Evolutionary conservation across 495 filamentous ascomycete species (phyloP), one percentile per base, ranked within the genome.

Genomic region (Penicillium ucsense): DNA sequence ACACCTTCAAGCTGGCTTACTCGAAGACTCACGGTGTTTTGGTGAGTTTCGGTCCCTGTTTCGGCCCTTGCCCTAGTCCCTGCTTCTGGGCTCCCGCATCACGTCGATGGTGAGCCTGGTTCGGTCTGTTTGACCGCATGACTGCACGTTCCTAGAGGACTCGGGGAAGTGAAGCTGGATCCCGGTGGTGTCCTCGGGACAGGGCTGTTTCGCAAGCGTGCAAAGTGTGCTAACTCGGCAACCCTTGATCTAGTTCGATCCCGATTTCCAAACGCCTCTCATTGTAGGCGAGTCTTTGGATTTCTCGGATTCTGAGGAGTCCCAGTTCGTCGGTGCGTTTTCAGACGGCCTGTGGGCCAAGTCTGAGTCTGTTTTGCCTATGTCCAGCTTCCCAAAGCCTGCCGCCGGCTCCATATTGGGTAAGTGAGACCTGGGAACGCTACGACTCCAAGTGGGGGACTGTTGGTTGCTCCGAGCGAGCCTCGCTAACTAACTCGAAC

Each of bases 1-100:
- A 73, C 67, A 71, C 61, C 59, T 66, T 73, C 72, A 75, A 74
- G 57, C 72, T 75, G 72, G 72, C 72, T 70, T 73, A 71, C 60
- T 74, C 69, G 63, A 73, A 66, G 63, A 62, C 63, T 46, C 66
- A 73, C 66, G 63, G 68, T 63, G 62, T 72, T 71, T 64, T 73
- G 62, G 72, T 75, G 74, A 72, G 80, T 51, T 43, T 50, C 28
- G 2, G 28, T 41, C 31, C 31, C 39, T 41, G 39, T 41, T 31
- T 41, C 31, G 39, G 28, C 39, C 39, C 43, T 41, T 41, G 39
- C 39, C 39, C 39, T 45, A 42, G 48, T 49, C 48, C 36, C 55
- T 52, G 37, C 52, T 45, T 54, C 51, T 59, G 49, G 47, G 56
- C 53, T 46, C 52, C 49, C 47, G 56, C 58, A 59, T 43, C 43